Percentiles rank a stretch among this genome's conserved stretches.
Conservation (phyloP, 2,329 filamentous ascomycete genomes). For the Tricladium varicosporioides region DNA sequence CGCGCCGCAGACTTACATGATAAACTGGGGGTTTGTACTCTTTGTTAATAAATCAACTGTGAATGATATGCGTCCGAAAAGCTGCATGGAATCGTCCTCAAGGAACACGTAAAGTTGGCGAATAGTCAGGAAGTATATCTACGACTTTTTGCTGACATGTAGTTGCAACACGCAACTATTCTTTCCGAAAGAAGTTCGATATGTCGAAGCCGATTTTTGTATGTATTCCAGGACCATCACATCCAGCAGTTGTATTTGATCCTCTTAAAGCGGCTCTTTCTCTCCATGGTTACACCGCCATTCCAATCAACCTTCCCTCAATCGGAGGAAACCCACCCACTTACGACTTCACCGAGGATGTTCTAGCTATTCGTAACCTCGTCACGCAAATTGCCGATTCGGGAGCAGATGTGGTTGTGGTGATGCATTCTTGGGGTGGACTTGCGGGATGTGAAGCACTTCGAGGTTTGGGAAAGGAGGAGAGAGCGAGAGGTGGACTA, state of each 20-base stretch:
- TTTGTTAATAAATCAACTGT: neutral
- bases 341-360: slow-evolving; percentile 39
- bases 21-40: neutral
- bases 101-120: neutral
- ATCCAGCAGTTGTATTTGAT: slow-evolving; percentile 37
- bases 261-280: slow-evolving; percentile 35
- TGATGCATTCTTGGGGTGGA: slow-evolving; percentile 28
- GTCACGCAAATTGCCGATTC: slow-evolving; percentile 34
- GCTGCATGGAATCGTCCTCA: neutral
- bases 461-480: slow-evolving; percentile 23
- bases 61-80: neutral
- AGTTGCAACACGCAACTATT: neutral
- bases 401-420: slow-evolving; percentile 32
- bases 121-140: neutral
- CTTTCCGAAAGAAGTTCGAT: slow-evolving; percentile 4
- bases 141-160: neutral
- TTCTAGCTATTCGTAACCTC: slow-evolving; percentile 35
- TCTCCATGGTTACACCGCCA: slow-evolving; percentile 32
- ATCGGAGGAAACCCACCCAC: slow-evolving; percentile 33
- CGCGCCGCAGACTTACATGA: slow-evolving; percentile 10
- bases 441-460: slow-evolving; percentile 27
- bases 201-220: slow-evolving; percentile 38
- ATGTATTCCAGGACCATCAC: slow-evolving; percentile 40
- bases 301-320: slow-evolving; percentile 37
- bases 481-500: slow-evolving; percentile 21